Evolutionary conservation across 139 green algal genomes (phyloP), one percentile per base, ranked within the genome.

Genomic region (Pedinophyceae sp.): DNA sequence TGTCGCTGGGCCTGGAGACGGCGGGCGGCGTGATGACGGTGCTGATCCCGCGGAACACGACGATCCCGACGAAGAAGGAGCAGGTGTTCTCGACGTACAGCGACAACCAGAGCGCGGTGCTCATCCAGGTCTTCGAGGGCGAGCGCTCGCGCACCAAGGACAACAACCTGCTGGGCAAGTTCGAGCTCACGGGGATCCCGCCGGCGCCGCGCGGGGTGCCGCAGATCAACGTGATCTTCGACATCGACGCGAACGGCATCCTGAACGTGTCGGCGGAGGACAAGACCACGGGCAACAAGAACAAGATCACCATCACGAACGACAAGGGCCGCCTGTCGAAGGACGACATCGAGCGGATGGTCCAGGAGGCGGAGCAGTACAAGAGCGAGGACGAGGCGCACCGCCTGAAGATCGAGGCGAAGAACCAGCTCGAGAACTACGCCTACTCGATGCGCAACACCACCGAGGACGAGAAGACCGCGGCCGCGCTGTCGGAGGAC

Each of bases 281-380:
- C 65, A 94, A 94, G 78, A 87, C 81, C 23, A 92, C 81, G 7
- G 89, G 89, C 58, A 82, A 83, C 52, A 93, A 91, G 72, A 93
- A 92, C 71, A 95, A 94, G 74, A 97, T 98, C 73, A 98, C 90
- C 45, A 98, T 98, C 74, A 98, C 90, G 53, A 97, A 98, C 61
- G 90, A 97, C 75, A 98, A 97, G 85, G 90, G 90, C 45, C 73
- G 86, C 4, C 74, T 97, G n/a, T 79, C 52, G 58, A 98, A 96
- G 80, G 89, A 97, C 1, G 90, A 98, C 30, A 97, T 97, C 53
- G 91, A 98, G 81, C 78, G 85, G 52, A 96, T 98, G 88, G 89
- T 98, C 29, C 68, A 86, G 19, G 80, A 91, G 19, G 88, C 87
- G 15, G 90, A 98, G 79, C 92, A 93, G 82, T 97, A 94, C 86